These are phyloP conservation scores for Monosporascus sp. DNA, from an alignment of 2,329 filamentous ascomycete genomes.

Conservation along the genomic window DNA sequence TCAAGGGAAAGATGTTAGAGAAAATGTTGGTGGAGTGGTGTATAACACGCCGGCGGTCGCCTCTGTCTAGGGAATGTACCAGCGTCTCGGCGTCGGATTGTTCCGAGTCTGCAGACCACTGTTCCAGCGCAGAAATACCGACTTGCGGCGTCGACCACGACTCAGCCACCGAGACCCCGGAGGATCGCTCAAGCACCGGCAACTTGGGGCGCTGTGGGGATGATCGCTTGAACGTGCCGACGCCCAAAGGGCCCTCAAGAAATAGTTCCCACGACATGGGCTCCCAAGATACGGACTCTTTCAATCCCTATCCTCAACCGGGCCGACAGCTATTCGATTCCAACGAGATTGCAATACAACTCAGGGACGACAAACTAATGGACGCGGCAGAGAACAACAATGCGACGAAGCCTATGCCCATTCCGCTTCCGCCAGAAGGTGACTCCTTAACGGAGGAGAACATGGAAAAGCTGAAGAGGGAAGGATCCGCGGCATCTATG, in stretches of 20 bases:
- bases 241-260: slow-evolving; percentile 34
- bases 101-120: slow-evolving; percentile 39
- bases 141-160: slow-evolving; percentile 7
- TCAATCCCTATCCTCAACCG: slow-evolving; percentile 30
- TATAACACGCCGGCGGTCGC: slow-evolving; percentile 24
- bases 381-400: slow-evolving; percentile 36
- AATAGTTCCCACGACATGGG: slow-evolving; percentile 30
- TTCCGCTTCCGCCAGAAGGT: slow-evolving; percentile 26
- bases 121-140: slow-evolving; percentile 23
- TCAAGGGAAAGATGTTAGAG: slow-evolving; percentile 62
- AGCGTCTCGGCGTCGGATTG: slow-evolving; percentile 35
- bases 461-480: slow-evolving; percentile 39
- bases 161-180: slow-evolving; percentile 11
- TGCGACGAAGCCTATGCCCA: slow-evolving; percentile 13
- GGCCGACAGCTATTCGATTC: slow-evolving; percentile 25
- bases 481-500: slow-evolving; percentile 9
- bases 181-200: slow-evolving; percentile 5
- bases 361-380: slow-evolving; percentile 42
- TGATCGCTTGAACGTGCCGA: slow-evolving; percentile 22
- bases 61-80: slow-evolving; percentile 15
- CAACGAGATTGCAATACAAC: slow-evolving; percentile 33
- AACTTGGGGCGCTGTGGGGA: slow-evolving; percentile 9
- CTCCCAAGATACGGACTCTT: slow-evolving; percentile 30
- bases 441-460: slow-evolving; percentile 50
- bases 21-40: slow-evolving; percentile 68